Conservation (phyloP, 257 asterid genomes). For the Solanum sitiens region DNA sequence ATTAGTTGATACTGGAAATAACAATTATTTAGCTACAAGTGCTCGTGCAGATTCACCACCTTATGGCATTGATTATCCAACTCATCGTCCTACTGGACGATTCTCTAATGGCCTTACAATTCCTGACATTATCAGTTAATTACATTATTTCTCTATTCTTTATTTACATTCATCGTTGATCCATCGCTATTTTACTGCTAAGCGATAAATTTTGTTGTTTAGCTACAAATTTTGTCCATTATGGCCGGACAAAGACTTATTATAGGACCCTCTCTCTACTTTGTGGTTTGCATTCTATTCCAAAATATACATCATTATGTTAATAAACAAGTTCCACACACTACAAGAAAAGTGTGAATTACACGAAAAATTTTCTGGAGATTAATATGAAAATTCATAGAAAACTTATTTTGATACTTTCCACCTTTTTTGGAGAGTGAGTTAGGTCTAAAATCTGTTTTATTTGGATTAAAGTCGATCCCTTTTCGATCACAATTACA, state of each 20-base stretch:
- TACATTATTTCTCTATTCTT: neutral
- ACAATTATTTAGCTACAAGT: constrained; percentile 51
- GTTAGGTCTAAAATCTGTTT: neutral
- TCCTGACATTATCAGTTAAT: constrained; percentile 57
- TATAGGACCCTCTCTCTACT: neutral
- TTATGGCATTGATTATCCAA: constrained; percentile 60
- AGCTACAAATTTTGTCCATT: neutral
- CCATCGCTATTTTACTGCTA: no score
- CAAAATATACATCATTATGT: neutral
- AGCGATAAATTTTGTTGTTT: no score
- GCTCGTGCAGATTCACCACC: constrained; percentile 81
- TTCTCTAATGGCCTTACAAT: constrained; percentile 70
- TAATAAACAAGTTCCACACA: neutral
- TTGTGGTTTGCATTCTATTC: neutral
- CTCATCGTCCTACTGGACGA: constrained; percentile 65
- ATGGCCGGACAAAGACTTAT: neutral
- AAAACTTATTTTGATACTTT: no score
- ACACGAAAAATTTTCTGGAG: no score
- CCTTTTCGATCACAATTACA: neutral
- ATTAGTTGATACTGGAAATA: constrained; percentile 67
- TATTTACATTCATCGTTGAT: neutral
- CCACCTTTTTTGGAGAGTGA: no score
- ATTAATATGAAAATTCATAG: no score
- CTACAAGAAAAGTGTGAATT: no score
- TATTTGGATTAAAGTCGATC: no score